Evolutionary conservation across 805 yeast genomes (phyloP), one percentile per base, ranked within the genome.

Genomic region (Sugiyamaella americana): DNA sequence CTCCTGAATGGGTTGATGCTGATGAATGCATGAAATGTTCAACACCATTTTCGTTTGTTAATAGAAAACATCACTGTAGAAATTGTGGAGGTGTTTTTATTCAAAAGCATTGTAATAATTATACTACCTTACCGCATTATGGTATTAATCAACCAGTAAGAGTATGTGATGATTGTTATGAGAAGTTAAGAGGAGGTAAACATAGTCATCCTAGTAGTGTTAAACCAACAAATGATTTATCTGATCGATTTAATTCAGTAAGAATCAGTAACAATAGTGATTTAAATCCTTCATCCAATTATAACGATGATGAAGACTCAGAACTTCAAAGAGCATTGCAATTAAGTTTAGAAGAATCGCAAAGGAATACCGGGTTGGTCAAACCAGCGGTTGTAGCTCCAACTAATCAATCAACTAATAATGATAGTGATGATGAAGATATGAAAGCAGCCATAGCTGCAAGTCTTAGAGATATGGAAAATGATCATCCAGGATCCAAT

Each of bases 1-100:
- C 98, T 1, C 98, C 98, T 0, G 97, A 88, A 56, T 93, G 98
- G 98, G 82, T 85, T 19, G 98, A 93, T 59, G 84, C 89, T 8
- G 95, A 87, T 57, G 87, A 87, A 2, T 93, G 98, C 65, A 89
- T 93, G 97, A 79, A 87, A 46, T 87, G 97, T 55, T 87, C 94
- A 43, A 78, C 73, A 37, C 68, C 81, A 13, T 93, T 93, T 60
- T 72, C 93, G 1, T 75, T 91, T 61, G 69, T 89, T 50, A 88
- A 86, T 62, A 75, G 98, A 59, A 88, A 91, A 62, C 98, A 93
- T 64, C 98, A 93, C 66, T 93, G 98, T 65, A 75, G 98, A 44
- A 84, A 95, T 44, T 93, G 98, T 67, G 98, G 98, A 20, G 97
- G 97, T 2, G 96, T 87, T 0, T 91, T 75, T 60, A 82, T 95